These are phyloP conservation scores for Xerophyta viscosa DNA, from an alignment of 106 monocot genomes.

Conservation along the genomic window DNA sequence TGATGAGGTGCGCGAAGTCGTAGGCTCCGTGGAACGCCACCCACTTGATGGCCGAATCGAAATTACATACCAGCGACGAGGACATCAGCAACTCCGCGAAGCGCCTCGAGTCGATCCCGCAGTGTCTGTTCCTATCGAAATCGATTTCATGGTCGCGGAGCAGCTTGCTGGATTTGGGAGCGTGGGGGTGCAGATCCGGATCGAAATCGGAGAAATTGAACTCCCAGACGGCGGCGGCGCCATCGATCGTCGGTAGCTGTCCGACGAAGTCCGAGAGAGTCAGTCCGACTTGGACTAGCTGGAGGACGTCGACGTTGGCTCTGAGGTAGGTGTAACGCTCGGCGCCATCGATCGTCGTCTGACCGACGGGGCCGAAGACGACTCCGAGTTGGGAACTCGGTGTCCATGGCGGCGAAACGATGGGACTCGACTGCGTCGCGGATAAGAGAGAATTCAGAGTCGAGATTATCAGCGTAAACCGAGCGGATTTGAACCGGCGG, in stretches of 20 bases:
- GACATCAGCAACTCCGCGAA: slow-evolving; percentile 43
- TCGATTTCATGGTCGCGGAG: slow-evolving; percentile 20
- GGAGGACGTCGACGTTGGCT: slow-evolving; percentile 1
- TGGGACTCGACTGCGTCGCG: slow-evolving; percentile 19
- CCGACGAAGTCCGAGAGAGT: not conserved
- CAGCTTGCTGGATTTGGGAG: slow-evolving; percentile 20
- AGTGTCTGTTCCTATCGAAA: slow-evolving; percentile 15
- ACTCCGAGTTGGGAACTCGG: slow-evolving; percentile 79
- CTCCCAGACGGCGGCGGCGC: slow-evolving; percentile 14
- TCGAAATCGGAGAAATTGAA: slow-evolving; percentile 42
- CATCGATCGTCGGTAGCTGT: not conserved
- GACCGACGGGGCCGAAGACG: not conserved
- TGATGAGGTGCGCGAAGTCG: slow-evolving; percentile 65
- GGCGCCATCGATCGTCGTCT: not conserved
- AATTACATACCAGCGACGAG: slow-evolving; percentile 39
- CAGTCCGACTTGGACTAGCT: slow-evolving; percentile 6
- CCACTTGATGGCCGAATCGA: slow-evolving; percentile 35
- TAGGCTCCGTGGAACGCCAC: slow-evolving; percentile 69
- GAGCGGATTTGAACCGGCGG: slow-evolving; percentile 23
- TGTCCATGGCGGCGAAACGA: slow-evolving; percentile 60
- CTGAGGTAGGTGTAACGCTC: not conserved
- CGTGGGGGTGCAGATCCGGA: not conserved
- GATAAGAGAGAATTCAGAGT: slow-evolving; percentile 47
- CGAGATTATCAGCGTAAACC: slow-evolving; percentile 56
- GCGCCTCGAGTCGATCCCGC: slow-evolving; percentile 15